Base-by-base conservation (phyloP, 352 stramenopile genomes). In the Globisporangium solare region DNA sequence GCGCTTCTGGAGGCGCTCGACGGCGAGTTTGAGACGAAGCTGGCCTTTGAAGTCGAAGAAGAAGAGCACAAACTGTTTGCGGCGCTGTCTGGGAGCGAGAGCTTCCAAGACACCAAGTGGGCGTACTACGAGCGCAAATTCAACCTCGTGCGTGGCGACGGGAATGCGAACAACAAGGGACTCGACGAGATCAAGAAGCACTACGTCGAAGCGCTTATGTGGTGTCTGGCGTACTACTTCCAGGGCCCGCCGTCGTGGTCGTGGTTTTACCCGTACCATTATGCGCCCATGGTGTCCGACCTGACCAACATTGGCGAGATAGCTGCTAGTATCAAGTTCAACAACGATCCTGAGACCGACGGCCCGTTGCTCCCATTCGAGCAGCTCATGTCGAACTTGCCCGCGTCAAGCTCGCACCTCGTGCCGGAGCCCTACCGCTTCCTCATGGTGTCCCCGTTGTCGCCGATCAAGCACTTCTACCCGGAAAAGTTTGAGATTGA, bases 261-360 rank as follows among this genome's bases (percentile, higher is more conserved):
- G 24, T 99, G 97, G 97, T 99, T 97, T 66, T 99, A 98, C 67
- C 97, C 97, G 4, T 99, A 98, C 67, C 97, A 99, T 73, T 99
- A 99, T 67, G 94, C 96, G 10, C 97, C 97, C 2, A 99, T 99
- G 85, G 85, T 98, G 15, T 99, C 93, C 1, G 97, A 99, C 76
- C 79, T 99, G 41, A 96, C 88, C 0, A 86, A 98, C 59, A 86
- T 99, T 27, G 70, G 83, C 42, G 66, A 76, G 0, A 61, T 92
- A 7, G 66, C 81, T 11, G 56, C 62, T 15, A 63, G 71, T 27
- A 75, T 97, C 70, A 83, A 65, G 14, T 98, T 99, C 67, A 79
- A 96, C 24, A 63, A 91, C 47, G 86, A 93, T 31, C 63, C 66
- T 1, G 59, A 55, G 20, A 60, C 66, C 2, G 61, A 79, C 35